Evolutionary conservation across 345 rosid species (phyloP).

Genomic region (Eucalyptus decipiens): DNA sequence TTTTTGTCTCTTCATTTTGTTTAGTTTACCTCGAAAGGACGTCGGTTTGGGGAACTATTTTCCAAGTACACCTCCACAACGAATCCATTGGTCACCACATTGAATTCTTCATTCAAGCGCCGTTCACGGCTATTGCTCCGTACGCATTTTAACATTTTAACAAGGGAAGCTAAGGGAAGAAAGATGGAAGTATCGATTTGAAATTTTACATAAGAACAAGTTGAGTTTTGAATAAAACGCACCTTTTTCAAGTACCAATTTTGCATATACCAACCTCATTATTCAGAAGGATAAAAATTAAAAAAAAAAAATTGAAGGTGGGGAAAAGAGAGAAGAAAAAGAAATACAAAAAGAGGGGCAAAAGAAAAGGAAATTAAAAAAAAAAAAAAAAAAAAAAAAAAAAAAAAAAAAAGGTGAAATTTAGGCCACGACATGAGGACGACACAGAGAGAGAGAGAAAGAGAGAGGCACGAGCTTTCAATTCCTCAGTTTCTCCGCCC

Average conservation of each 20-base stretch:
- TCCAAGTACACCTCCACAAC: background rate
- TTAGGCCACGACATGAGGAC: background rate
- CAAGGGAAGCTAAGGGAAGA: background rate
- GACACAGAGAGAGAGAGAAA: background rate
- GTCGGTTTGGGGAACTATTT: background rate
- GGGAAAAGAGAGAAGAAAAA: background rate
- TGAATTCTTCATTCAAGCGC: background rate
- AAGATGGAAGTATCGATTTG: background rate
- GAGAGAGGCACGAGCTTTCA: background rate
- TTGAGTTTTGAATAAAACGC: background rate
- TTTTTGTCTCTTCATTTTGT: background rate
- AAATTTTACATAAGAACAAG: too few species aligned
- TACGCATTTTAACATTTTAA: background rate
- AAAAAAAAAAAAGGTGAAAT: background rate
- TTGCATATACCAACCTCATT: background rate
- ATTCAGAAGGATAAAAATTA: background rate
- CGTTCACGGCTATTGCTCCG: fast-evolving
- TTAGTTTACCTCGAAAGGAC: background rate
- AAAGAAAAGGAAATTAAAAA: background rate
- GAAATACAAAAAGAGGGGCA: background rate
- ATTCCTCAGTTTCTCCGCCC: slow-evolving; percentile 48
- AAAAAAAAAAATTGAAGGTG: background rate
- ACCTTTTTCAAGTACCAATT: background rate
- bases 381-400: background rate
- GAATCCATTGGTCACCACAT: background rate